Percentiles rank a stretch among this genome's conserved stretches.
These are phyloP conservation scores for Apostasia ramifera DNA, from an alignment of 106 monocot species.

Conservation along the genomic window DNA sequence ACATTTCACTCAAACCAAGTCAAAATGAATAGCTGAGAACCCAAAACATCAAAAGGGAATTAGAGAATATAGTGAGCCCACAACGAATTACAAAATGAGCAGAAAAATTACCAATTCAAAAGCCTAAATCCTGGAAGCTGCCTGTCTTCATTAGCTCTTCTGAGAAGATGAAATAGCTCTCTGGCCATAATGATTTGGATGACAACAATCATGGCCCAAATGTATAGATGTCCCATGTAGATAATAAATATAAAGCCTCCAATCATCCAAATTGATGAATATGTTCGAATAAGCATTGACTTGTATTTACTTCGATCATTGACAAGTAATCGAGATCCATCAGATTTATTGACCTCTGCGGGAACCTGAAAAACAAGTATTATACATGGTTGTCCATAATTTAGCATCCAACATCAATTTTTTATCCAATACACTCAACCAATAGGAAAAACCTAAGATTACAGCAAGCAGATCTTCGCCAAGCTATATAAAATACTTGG, in stretches of 20 bases:
- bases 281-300: conserved; percentile 83
- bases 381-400: background rate
- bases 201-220: conserved; percentile 94
- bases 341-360: conserved; percentile 44
- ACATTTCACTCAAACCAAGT: background rate
- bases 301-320: conserved; percentile 84
- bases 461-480: background rate
- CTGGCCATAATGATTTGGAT: conserved; percentile 91
- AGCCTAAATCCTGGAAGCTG: conserved; percentile 88
- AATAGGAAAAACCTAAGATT: background rate
- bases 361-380: conserved; percentile 37
- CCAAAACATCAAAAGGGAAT: background rate
- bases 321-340: conserved; percentile 70
- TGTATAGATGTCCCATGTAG: conserved; percentile 96
- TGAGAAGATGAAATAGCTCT: conserved; percentile 94
- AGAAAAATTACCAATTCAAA: conserved; percentile 69
- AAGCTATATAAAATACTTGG: background rate
- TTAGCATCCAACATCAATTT: background rate
- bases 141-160: conserved; percentile 78
- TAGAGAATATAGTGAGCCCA: background rate
- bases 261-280: conserved; percentile 94
- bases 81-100: background rate
- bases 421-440: background rate
- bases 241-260: conserved; percentile 62
- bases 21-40: background rate